phyloP scores from a whole-genome alignment of 768 basidiomycete species.

The Leccinum ochraceum region DNA sequence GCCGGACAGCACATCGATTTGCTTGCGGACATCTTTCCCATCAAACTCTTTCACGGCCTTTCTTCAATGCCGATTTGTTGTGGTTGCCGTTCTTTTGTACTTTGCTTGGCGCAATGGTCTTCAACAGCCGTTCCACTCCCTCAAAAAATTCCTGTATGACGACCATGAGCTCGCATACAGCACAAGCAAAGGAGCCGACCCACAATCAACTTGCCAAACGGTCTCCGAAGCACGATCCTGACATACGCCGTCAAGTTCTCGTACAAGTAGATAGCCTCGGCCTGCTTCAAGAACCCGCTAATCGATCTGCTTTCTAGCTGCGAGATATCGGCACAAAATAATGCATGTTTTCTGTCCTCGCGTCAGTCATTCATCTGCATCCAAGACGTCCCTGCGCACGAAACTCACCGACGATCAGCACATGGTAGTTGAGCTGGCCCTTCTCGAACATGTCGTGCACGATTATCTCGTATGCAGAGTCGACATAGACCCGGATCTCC shows the following conservation, averaged over 20 bases:
- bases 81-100: conserved; percentile 74
- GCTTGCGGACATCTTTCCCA: conserved; percentile 87
- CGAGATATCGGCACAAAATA: conserved; percentile 83
- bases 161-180: conserved; percentile 5
- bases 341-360: conserved; percentile 87
- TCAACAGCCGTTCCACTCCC: conserved; percentile 83
- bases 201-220: conserved; percentile 86
- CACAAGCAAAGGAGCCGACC: conserved; percentile 27
- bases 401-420: conserved; percentile 85
- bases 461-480: conserved; percentile 85
- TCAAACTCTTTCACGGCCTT: conserved; percentile 80
- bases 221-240: conserved; percentile 81
- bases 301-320: conserved; percentile 67
- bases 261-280: conserved; percentile 76
- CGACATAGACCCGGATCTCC: conserved; percentile 75
- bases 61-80: conserved; percentile 77
- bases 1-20: conserved; percentile 82
- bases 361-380: conserved; percentile 5
- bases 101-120: conserved; percentile 76
- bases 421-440: conserved; percentile 94
- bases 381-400: background rate
- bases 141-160: conserved; percentile 88
- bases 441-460: conserved; percentile 95
- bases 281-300: conserved; percentile 62
- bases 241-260: conserved; percentile 89